These are phyloP conservation scores for Aureobasidium sp. DNA, from an alignment of 2,329 filamentous ascomycete species.

Conservation along the genomic window DNA sequence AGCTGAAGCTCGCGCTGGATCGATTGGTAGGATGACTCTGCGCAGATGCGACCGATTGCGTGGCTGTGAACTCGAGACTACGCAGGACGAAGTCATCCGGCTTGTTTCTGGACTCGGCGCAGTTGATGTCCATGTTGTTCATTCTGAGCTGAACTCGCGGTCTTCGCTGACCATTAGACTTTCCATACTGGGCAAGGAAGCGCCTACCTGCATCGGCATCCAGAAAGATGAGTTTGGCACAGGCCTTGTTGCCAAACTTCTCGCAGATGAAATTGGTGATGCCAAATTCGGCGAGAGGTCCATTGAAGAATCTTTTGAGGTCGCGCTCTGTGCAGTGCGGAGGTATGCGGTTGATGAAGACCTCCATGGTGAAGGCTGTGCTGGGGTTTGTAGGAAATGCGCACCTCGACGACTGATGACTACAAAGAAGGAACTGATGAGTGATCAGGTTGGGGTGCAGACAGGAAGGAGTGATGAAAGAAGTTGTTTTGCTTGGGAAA, in stretches of 20 bases:
- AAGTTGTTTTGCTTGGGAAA: not conserved
- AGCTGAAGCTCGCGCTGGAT: constrained; percentile 18
- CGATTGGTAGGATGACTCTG: not conserved
- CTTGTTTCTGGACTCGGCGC: constrained; percentile 16
- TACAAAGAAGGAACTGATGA: not conserved
- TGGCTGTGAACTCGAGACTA: constrained; percentile 18
- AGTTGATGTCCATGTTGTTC: constrained; percentile 15
- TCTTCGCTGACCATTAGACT: constrained; percentile 13
- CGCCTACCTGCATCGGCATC: constrained; percentile 28
- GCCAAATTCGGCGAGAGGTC: constrained; percentile 28
- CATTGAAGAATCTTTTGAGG: constrained; percentile 33
- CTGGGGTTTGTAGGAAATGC: not conserved
- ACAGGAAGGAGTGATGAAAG: not conserved
- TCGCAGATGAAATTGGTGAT: constrained; percentile 37
- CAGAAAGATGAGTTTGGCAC: constrained; percentile 41
- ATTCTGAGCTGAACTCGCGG: constrained; percentile 9
- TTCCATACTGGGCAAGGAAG: constrained; percentile 34
- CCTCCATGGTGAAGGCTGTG: constrained; percentile 32
- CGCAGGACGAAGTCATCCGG: constrained; percentile 19
- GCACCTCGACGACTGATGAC: too few relatives aligned
- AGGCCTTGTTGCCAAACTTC: constrained; percentile 33
- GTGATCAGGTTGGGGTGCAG: not conserved
- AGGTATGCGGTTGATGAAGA: constrained; percentile 38
- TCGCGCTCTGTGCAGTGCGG: constrained; percentile 33
- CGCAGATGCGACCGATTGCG: constrained; percentile 7